phyloP scores from a whole-genome alignment of 2,329 filamentous ascomycete species.

The Mycocentrospora acerina region DNA sequence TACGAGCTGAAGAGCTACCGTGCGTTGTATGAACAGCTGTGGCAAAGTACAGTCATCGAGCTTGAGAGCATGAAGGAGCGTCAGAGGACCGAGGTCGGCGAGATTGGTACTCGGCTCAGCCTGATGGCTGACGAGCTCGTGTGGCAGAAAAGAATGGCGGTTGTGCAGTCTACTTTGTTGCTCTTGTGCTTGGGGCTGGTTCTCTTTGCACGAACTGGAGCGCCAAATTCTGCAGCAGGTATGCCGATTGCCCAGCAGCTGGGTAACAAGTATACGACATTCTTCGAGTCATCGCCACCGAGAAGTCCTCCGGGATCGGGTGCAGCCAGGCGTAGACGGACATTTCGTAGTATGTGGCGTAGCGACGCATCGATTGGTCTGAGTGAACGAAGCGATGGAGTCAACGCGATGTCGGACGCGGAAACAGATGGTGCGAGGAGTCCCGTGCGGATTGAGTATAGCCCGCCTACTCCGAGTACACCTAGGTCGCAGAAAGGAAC shows the following conservation, averaged over 20 bases:
- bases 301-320: conserved; percentile 34
- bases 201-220: conserved; percentile 62
- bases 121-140: conserved; percentile 90
- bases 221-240: conserved; percentile 40
- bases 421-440: conserved; percentile 38
- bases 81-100: conserved; percentile 78
- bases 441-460: conserved; percentile 32
- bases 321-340: conserved; percentile 29
- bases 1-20: conserved; percentile 62
- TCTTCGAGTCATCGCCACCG: conserved; percentile 40
- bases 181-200: conserved; percentile 85
- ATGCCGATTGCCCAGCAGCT: conserved; percentile 51
- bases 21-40: conserved; percentile 90
- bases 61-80: conserved; percentile 86
- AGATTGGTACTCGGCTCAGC: conserved; percentile 76
- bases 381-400: conserved; percentile 37
- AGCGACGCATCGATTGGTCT: conserved; percentile 34
- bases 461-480: conserved; percentile 37
- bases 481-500: conserved; percentile 11
- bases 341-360: conserved; percentile 37
- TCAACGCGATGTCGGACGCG: conserved; percentile 25
- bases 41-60: conserved; percentile 92
- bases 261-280: conserved; percentile 35
- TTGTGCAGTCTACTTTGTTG: conserved; percentile 84
- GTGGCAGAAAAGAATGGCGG: conserved; percentile 84